Percentiles rank a stretch among this genome's conserved stretches.
Conservation (phyloP, 192 early-diverging fungal genomes). For the Kappamyces sp. region DNA sequence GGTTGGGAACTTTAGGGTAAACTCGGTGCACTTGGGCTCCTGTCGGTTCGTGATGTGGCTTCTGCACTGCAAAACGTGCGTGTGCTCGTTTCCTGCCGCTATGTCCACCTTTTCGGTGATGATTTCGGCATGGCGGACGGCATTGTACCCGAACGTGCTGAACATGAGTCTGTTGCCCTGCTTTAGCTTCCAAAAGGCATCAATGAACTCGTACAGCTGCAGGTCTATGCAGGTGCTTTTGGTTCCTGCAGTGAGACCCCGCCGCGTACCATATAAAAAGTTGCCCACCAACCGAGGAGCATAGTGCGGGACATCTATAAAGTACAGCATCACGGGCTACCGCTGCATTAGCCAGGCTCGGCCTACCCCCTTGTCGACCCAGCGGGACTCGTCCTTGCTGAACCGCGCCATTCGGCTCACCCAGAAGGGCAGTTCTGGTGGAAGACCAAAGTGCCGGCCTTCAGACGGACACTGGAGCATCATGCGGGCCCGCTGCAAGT, state of each 20-base stretch:
- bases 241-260: background rate
- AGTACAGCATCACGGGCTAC: constrained; percentile 13
- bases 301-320: background rate
- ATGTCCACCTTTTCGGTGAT: constrained; percentile 9
- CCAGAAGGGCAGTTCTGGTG: constrained; percentile 2
- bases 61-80: constrained; percentile 9
- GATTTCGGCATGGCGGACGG: constrained; percentile 8
- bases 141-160: constrained; percentile 2
- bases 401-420: background rate
- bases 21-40: constrained; percentile 1
- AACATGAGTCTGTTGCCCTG: constrained; percentile 2
- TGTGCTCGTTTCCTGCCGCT: background rate
- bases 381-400: constrained; percentile 1
- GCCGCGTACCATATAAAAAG: background rate
- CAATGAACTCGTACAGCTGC: constrained; percentile 7
- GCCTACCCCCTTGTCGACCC: constrained; percentile 4
- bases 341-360: too few species aligned
- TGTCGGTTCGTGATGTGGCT: background rate
- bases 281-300: constrained; percentile 1
- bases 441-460: constrained; percentile 6
- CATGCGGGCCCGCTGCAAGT: background rate
- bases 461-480: constrained; percentile 8
- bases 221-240: constrained; percentile 1
- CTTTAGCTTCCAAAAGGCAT: background rate
- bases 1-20: constrained; percentile 9